These are phyloP conservation scores for Gynandropsis gynandra DNA, from an alignment of 345 rosid species.

Conservation along the genomic window DNA sequence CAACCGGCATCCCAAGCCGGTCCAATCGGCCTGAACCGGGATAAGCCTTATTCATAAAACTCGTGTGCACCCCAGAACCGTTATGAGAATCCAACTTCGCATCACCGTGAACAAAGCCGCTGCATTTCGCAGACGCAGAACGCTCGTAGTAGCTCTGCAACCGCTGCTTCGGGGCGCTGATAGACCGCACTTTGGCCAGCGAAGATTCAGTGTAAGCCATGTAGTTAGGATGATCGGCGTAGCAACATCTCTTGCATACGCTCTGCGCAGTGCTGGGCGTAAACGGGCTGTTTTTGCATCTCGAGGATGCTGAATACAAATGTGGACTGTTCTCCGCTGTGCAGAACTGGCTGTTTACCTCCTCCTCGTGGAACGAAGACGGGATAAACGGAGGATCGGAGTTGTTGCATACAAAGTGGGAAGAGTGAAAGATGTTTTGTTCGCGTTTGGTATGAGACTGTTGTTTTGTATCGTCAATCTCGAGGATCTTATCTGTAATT, in stretches of 20 bases:
- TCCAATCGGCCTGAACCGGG: constrained; percentile 95
- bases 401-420: constrained; percentile 22
- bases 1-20: constrained; percentile 74
- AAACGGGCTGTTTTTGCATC: constrained; percentile 56
- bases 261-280: constrained; percentile 40
- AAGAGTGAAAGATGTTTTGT: constrained; percentile 41
- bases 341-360: constrained; percentile 40
- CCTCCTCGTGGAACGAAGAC: constrained; percentile 41
- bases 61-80: constrained; percentile 45
- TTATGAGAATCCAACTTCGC: constrained; percentile 48
- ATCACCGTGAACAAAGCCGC: constrained; percentile 35
- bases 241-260: constrained; percentile 46
- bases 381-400: constrained; percentile 46
- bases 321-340: constrained; percentile 79
- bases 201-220: constrained; percentile 89
- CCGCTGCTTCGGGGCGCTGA: constrained; percentile 80
- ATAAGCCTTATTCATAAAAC: constrained; percentile 62
- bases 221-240: constrained; percentile 67
- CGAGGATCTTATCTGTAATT: constrained; percentile 72
- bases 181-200: constrained; percentile 66
- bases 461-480: constrained; percentile 53
- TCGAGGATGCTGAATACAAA: constrained; percentile 57
- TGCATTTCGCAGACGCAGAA: constrained; percentile 56
- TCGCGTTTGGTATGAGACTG: constrained; percentile 35
- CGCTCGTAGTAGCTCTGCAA: constrained; percentile 48